Evolutionary conservation across 2,329 filamentous ascomycete genomes (phyloP).

Genomic region (Aspergillus jensenii): DNA sequence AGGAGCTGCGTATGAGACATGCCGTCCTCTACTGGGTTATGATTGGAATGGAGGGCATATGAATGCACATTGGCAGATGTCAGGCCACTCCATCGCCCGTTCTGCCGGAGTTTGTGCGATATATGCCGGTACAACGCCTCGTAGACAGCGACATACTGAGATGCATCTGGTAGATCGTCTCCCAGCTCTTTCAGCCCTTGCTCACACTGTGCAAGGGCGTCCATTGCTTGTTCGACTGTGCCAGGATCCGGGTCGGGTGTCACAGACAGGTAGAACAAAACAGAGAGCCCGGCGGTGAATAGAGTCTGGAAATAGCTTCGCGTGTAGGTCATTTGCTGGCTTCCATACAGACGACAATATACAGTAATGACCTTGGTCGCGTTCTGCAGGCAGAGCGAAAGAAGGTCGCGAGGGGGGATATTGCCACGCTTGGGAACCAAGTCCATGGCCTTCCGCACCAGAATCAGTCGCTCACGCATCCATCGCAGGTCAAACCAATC

Average conservation of each 20-base stretch:
- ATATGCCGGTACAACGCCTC: constrained; percentile 17
- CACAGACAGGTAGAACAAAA: constrained; percentile 30
- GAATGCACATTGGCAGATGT: too few relatives aligned
- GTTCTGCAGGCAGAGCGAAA: constrained; percentile 35
- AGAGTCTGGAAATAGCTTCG: constrained; percentile 52
- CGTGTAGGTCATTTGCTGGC: constrained; percentile 43
- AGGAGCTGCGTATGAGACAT: not conserved
- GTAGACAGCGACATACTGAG: constrained; percentile 21
- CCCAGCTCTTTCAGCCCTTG: constrained; percentile 16
- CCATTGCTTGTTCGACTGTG: constrained; percentile 9
- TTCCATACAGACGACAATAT: constrained; percentile 39
- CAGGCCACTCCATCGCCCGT: not conserved
- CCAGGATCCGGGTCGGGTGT: constrained; percentile 9
- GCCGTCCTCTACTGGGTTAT: not conserved
- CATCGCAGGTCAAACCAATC: constrained; percentile 49
- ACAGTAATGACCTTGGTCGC: constrained; percentile 40
- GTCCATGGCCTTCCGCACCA: constrained; percentile 44
- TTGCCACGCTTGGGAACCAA: constrained; percentile 37
- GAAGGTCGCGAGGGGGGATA: constrained; percentile 32
- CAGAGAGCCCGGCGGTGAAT: constrained; percentile 46
- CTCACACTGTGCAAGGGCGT: constrained; percentile 15
- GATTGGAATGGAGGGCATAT: not conserved
- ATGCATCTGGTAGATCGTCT: constrained; percentile 18
- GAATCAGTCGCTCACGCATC: constrained; percentile 42
- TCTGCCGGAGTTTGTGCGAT: not conserved